A percentile compares a stretch with the other conserved stretches of the same genome.
These are phyloP conservation scores for Fusarium sp. DNA, from an alignment of 2,329 filamentous ascomycete species.

Conservation along the genomic window DNA sequence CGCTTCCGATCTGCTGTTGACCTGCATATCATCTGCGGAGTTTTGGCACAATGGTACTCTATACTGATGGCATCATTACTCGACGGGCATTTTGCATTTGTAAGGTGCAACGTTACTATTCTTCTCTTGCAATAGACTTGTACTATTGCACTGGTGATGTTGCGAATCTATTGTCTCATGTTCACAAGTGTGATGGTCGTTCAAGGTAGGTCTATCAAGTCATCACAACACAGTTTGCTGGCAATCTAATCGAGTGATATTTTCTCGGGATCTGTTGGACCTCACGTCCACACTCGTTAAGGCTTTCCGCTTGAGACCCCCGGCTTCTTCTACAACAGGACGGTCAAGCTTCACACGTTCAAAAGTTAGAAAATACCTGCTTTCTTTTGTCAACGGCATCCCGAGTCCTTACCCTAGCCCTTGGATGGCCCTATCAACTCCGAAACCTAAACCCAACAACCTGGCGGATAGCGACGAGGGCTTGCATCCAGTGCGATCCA, in stretches of 20 bases:
- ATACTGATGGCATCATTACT: slow-evolving; percentile 11
- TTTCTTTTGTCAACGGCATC: neutral
- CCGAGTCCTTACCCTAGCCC: neutral
- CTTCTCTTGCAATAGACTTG: neutral
- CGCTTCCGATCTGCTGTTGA: slow-evolving; percentile 27
- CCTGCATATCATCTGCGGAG: slow-evolving; percentile 14
- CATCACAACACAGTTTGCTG: neutral
- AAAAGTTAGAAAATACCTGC: neutral
- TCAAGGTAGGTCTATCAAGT: neutral
- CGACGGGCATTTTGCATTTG: neutral
- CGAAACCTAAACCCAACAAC: neutral
- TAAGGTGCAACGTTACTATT: neutral
- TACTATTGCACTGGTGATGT: neutral
- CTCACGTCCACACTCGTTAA: neutral
- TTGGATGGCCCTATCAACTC: neutral
- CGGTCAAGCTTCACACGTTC: neutral
- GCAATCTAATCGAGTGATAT: neutral
- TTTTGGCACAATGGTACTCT: neutral
- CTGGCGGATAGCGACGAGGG: neutral
- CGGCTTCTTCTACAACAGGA: neutral
- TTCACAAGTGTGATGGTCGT: neutral
- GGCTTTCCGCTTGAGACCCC: neutral
- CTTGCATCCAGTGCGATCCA: neutral
- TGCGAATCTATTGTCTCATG: neutral
- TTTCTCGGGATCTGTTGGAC: neutral